Percentiles rank a stretch among this genome's conserved stretches.
Conservation (phyloP, 2,329 filamentous ascomycete species). For the Rhytidhysteron rufulum region DNA sequence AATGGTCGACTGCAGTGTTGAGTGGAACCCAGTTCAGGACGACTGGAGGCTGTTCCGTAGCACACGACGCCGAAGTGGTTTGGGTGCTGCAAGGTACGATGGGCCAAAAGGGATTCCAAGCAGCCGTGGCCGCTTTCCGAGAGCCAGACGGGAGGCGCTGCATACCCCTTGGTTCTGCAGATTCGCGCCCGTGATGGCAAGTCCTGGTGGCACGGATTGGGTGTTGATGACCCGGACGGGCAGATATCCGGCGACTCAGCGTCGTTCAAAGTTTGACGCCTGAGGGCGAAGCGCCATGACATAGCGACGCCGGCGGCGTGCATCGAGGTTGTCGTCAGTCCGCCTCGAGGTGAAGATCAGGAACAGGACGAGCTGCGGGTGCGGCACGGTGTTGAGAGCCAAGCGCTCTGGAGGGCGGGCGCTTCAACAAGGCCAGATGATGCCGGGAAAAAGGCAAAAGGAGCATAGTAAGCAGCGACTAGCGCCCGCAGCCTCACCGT, state of each 20-base stretch:
- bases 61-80: slow-evolving; percentile 20
- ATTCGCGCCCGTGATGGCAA: slow-evolving; percentile 14
- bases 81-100: slow-evolving; percentile 34
- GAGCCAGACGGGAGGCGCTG: slow-evolving; percentile 24
- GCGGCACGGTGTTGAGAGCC: neutral
- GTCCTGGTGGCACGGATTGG: slow-evolving; percentile 4
- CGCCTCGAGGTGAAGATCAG: too few relatives aligned
- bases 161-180: slow-evolving; percentile 29
- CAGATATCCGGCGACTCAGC: slow-evolving; percentile 11
- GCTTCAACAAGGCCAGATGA: slow-evolving; percentile 1
- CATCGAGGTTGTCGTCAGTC: too few relatives aligned
- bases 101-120: slow-evolving; percentile 13
- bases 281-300: neutral
- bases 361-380: neutral
- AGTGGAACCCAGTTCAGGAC: slow-evolving; percentile 18
- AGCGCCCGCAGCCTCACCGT: slow-evolving; percentile 12
- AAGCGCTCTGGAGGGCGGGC: neutral
- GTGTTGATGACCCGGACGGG: slow-evolving; percentile 17
- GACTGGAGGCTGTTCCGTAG: slow-evolving; percentile 23
- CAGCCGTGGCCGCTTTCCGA: slow-evolving; percentile 20
- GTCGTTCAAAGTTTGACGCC: slow-evolving; percentile 15
- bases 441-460: slow-evolving; percentile 13
- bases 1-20: slow-evolving; percentile 15
- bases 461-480: slow-evolving; percentile 11
- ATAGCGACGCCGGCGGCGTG: slow-evolving; percentile 4